These are phyloP conservation scores for Verruconis gallopava DNA, from an alignment of 2,329 filamentous ascomycete genomes.

Conservation along the genomic window DNA sequence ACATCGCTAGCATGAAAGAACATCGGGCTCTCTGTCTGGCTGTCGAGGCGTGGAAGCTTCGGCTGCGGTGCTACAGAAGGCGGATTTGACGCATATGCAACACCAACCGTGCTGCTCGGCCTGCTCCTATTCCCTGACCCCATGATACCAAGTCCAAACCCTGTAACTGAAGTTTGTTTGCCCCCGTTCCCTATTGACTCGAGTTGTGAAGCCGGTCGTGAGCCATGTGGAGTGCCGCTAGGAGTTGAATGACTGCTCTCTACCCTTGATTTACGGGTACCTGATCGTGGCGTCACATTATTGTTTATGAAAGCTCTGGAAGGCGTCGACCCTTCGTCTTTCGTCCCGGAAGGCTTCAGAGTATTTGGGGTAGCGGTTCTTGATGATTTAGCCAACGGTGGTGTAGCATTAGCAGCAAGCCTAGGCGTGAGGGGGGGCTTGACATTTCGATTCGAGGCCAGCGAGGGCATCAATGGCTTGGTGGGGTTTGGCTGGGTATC, in stretches of 20 bases:
- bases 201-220: slow-evolving; percentile 22
- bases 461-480: slow-evolving; percentile 51
- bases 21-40: slow-evolving; percentile 36
- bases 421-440: slow-evolving; percentile 48
- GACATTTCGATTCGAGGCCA: slow-evolving; percentile 46
- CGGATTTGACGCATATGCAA: slow-evolving; percentile 11
- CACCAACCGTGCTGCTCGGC: slow-evolving; percentile 20
- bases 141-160: neutral
- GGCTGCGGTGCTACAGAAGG: slow-evolving; percentile 22
- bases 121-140: slow-evolving; percentile 13
- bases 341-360: slow-evolving; percentile 21
- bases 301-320: slow-evolving; percentile 44
- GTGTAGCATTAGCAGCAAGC: slow-evolving; percentile 29
- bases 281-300: slow-evolving; percentile 70
- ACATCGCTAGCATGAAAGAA: slow-evolving; percentile 90
- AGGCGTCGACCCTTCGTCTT: slow-evolving; percentile 42
- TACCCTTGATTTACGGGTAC: slow-evolving; percentile 55
- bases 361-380: slow-evolving; percentile 19
- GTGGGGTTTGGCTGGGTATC: slow-evolving; percentile 26
- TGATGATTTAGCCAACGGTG: slow-evolving; percentile 10
- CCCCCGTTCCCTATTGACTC: slow-evolving; percentile 16
- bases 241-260: slow-evolving; percentile 58
- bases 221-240: slow-evolving; percentile 29
- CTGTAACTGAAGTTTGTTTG: neutral
- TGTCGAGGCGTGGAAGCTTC: slow-evolving; percentile 14